phyloP scores from a whole-genome alignment of 1,284 basidiomycete genomes.

The Albatrellus sp. region DNA sequence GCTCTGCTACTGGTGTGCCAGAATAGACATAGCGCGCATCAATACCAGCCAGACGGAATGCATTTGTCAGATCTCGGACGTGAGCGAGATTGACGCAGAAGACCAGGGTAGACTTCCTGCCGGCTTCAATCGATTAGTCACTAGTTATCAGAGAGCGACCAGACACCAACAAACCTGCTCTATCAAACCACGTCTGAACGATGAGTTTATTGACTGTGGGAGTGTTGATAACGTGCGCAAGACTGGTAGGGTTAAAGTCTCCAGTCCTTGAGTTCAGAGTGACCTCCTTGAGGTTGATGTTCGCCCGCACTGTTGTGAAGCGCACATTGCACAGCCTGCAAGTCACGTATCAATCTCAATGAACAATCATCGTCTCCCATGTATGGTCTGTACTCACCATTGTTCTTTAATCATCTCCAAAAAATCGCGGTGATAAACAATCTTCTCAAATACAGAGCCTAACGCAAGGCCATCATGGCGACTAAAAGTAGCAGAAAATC shows the following conservation, averaged over 20 bases:
- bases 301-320: slow-evolving; percentile 72
- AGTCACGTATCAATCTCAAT: neutral
- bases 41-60: slow-evolving; percentile 68
- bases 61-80: slow-evolving; percentile 63
- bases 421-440: slow-evolving; percentile 93
- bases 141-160: neutral
- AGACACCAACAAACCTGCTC: slow-evolving; percentile 38
- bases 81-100: slow-evolving; percentile 87
- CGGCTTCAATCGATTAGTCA: slow-evolving; percentile 21
- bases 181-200: slow-evolving; percentile 73
- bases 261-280: slow-evolving; percentile 54
- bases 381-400: slow-evolving; percentile 40
- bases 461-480: slow-evolving; percentile 87
- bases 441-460: slow-evolving; percentile 79
- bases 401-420: slow-evolving; percentile 87
- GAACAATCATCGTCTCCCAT: too few relatives aligned
- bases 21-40: slow-evolving; percentile 81
- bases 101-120: slow-evolving; percentile 76
- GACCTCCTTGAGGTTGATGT: slow-evolving; percentile 59
- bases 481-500: slow-evolving; percentile 92
- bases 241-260: slow-evolving; percentile 68
- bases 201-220: slow-evolving; percentile 64
- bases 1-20: slow-evolving; percentile 53
- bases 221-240: slow-evolving; percentile 75
- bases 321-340: slow-evolving; percentile 76